These are phyloP conservation scores for Cutaneotrichosporon curvatum DNA, from an alignment of 1,284 basidiomycete genomes.

Conservation along the genomic window DNA sequence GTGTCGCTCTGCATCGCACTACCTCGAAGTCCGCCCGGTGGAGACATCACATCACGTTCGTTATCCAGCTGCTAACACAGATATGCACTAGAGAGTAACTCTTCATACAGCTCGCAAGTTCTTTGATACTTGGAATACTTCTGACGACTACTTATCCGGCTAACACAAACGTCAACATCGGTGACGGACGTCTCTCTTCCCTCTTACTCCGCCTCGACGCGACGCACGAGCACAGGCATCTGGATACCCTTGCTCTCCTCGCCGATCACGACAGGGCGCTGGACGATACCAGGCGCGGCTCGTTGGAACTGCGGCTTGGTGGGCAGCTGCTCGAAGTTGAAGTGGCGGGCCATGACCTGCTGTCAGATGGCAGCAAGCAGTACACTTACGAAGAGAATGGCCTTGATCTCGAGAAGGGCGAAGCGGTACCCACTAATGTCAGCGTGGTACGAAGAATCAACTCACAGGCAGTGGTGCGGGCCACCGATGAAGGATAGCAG, in stretches of 20 bases:
- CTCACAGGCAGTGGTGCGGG: constrained; percentile 57
- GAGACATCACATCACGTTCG: too few species aligned
- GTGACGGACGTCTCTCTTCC: too few species aligned
- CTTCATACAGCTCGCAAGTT: too few species aligned
- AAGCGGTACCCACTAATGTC: constrained; percentile 55
- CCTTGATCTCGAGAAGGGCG: constrained; percentile 61
- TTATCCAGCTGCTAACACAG: too few species aligned
- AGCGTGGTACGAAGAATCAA: neutral
- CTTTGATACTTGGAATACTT: too few species aligned
- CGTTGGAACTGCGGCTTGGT: constrained; percentile 2
- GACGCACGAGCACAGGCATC: constrained; percentile 12
- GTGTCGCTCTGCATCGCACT: too few species aligned
- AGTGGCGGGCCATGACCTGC: constrained; percentile 19
- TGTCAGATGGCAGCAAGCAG: neutral
- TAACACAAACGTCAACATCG: too few species aligned
- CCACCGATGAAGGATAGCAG: constrained; percentile 62
- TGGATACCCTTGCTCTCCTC: constrained; percentile 12
- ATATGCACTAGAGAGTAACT: too few species aligned
- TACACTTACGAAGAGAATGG: constrained; percentile 51
- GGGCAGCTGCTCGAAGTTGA: constrained; percentile 13
- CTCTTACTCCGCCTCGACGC: neutral
- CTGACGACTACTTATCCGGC: too few species aligned
- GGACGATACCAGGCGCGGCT: constrained; percentile 3
- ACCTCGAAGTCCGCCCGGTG: too few species aligned
- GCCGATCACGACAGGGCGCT: constrained; percentile 9